Evolutionary conservation across 2,329 filamentous ascomycete genomes (phyloP), one percentile per base, ranked within the genome.

Genomic region (Colletotrichum sp.): DNA sequence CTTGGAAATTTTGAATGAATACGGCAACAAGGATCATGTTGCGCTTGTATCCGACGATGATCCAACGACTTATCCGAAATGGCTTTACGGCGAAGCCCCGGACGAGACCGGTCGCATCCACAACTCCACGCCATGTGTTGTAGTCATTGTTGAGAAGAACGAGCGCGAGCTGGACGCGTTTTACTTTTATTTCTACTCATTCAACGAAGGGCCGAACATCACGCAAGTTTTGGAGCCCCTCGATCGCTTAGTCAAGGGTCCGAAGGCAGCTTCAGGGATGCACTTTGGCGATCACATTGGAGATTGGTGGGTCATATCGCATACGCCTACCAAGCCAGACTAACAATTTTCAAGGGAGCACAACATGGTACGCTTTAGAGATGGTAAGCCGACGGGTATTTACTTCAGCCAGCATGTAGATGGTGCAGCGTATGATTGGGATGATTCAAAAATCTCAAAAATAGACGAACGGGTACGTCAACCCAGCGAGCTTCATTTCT

Each of bases 121-220:
- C 39, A 80, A 81, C 21, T 75, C 82, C 2, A 82, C 82, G 5
- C 78, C 83, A 1, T 82, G 81, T 49, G 81, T 81, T 2, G 81
- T 84, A 4, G 79, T 84, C 24, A 44, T 84, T 10, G 81, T 84
- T 0, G 80, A 82, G 16, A 81, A 81, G 69, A 76, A 69, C 36
- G 52, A 79, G 8, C 32, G 77, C 2, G 81, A 83, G 8, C 9
- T 83, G 1, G 83, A 83, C 36, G 83, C 81, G 0, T 84, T 84
- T 12, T 84, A 81, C 71, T 84, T 84, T 52, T 84, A 84, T 28
- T 84, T 84, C 18, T 84, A 84, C 65, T 83, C 83, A 0, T 84
- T 80, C 28, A 81, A 84, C 2, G 79, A 81, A 32, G 83, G 83
- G 0, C 78, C 81, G 0, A 84, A 84, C 21, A 79, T 83, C 68